Evolutionary conservation across 805 yeast genomes (phyloP).

Genomic region (Hanseniaspora valbyensis): DNA sequence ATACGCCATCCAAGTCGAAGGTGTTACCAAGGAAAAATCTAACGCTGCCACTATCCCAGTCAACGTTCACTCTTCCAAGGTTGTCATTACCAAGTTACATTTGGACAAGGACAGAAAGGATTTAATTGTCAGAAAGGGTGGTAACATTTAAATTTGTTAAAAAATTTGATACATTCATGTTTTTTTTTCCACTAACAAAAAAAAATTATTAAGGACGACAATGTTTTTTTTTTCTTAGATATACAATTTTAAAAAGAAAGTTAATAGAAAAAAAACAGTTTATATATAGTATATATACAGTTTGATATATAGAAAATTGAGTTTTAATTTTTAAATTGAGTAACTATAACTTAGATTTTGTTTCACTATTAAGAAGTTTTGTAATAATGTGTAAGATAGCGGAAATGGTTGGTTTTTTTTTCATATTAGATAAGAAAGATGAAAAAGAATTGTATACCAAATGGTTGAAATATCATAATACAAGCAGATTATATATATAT

Average conservation of each 20-base stretch:
- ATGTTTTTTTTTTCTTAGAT: background rate
- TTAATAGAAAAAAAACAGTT: slow-evolving; percentile 15
- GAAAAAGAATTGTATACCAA: no score
- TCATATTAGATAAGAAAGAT: no score
- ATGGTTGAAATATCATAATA: no score
- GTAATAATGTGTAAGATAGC: no score
- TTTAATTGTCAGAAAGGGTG: slow-evolving; percentile 95
- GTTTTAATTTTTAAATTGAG: no score
- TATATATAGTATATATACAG: slow-evolving; percentile 17
- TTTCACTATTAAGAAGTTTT: no score
- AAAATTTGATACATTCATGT: slow-evolving; percentile 15
- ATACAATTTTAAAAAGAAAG: slow-evolving; percentile 12
- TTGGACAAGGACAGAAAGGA: slow-evolving; percentile 98
- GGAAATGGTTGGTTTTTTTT: no score
- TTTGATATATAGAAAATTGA: no score
- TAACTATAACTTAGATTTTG: no score
- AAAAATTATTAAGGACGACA: slow-evolving; percentile 14
- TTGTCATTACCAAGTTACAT: slow-evolving; percentile 95
- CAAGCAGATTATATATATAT: no score
- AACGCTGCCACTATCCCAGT: slow-evolving; percentile 96
- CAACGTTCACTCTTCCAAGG: slow-evolving; percentile 97
- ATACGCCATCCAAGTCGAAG: slow-evolving; percentile 91
- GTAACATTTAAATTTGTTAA: slow-evolving; percentile 57
- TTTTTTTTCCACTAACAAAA: slow-evolving; percentile 6
- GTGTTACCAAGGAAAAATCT: slow-evolving; percentile 94